phyloP scores from a whole-genome alignment of 257 asterid genomes.

The Rehmannia glutinosa region DNA sequence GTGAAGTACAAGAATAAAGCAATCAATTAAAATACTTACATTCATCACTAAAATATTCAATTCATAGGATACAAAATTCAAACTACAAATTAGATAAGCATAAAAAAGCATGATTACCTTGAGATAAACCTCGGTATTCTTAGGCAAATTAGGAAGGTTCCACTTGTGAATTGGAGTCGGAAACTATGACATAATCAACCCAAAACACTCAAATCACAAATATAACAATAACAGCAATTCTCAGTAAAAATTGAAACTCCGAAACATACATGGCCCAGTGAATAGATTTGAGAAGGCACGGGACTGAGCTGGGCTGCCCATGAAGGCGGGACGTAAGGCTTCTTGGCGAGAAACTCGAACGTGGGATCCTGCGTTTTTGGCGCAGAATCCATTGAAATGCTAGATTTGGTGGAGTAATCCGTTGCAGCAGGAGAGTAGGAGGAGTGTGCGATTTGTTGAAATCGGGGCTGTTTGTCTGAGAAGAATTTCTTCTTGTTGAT shows the following conservation, averaged over 20 bases:
- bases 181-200: slow-evolving; percentile 34
- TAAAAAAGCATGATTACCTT: slow-evolving; percentile 48
- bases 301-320: slow-evolving; percentile 85
- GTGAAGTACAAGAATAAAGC: not conserved
- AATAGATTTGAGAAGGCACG: slow-evolving; percentile 58
- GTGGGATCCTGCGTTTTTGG: slow-evolving; percentile 26
- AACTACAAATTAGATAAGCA: not conserved
- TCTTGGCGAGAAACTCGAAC: slow-evolving; percentile 58
- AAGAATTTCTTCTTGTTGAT: slow-evolving; percentile 10
- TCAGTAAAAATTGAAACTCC: not conserved
- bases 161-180: slow-evolving; percentile 96
- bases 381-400: slow-evolving; percentile 31
- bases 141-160: slow-evolving; percentile 92
- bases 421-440: slow-evolving; percentile 15
- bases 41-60: not conserved
- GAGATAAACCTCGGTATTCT: slow-evolving; percentile 74
- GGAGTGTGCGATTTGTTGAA: not conserved
- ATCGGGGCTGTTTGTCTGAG: slow-evolving; percentile 1
- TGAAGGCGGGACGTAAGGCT: slow-evolving; percentile 66
- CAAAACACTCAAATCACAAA: not conserved
- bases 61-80: not conserved
- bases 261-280: slow-evolving; percentile 72
- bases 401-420: slow-evolving; percentile 18
- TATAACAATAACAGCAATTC: not conserved
- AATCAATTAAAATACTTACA: not conserved